Conservation (phyloP, 208 protist species). For the Leishmania mexicana region DNA sequence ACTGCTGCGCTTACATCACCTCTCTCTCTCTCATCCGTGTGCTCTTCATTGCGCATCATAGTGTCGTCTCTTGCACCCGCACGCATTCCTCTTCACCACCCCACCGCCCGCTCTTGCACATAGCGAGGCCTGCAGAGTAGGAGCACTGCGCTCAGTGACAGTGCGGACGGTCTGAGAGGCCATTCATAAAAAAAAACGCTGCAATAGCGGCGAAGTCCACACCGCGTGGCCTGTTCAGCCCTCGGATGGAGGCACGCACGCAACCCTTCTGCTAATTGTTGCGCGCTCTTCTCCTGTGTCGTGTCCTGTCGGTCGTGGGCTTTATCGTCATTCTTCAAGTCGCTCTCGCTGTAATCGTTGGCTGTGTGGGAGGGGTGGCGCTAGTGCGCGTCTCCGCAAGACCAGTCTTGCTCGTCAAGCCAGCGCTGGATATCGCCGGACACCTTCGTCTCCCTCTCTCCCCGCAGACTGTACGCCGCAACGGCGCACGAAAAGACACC, state of each 20-base stretch:
- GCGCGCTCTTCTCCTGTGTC: neutral
- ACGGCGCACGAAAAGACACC: neutral
- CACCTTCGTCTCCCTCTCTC: neutral
- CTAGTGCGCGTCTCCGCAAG: neutral
- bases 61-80: neutral
- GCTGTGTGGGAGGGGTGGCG: neutral
- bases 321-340: neutral
- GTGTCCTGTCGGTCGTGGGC: neutral
- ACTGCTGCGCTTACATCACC: neutral
- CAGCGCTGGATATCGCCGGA: neutral
- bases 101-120: neutral
- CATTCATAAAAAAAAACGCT: neutral
- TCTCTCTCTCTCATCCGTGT: neutral
- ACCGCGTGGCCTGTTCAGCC: neutral
- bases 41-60: too few species aligned
- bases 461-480: neutral
- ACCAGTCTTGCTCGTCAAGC: neutral
- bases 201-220: neutral
- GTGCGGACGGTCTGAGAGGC: neutral
- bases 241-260: neutral
- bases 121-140: neutral
- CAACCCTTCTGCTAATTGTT: neutral
- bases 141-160: neutral
- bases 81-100: neutral
- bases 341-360: neutral